Evolutionary conservation across 306 rosid species (phyloP), one percentile per base, ranked within the genome.

Genomic region (Acacia crassicarpa): DNA sequence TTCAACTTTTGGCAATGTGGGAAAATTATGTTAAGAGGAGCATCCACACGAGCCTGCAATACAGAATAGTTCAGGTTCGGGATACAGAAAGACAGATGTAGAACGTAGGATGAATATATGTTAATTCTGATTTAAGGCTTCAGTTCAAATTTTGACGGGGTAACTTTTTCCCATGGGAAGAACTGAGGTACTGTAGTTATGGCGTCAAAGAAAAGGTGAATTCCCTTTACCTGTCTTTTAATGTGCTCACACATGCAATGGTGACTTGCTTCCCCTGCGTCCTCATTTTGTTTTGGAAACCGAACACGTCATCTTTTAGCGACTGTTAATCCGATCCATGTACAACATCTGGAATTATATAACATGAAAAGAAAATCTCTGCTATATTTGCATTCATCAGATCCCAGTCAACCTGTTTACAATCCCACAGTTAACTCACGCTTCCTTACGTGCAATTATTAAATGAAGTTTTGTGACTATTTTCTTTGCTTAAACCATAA

Each of bases 51-150:
- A 82, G 76, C 78, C 63, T 19, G 72, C 72, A 15, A 77, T 66
- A 83, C 68, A 22, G 77, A 75, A 84, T 83, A 77, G 74, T 80
- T 78, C 49, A 23, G 48, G 38, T 44, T 13, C 75, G 22, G 66
- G 78, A 78, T 75, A 67, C 41, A 83, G 66, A 67, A 46, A 40
- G 58, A 38, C 66, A 80, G 83, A 44, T 65, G 76, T 80, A 74
- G 78, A 75, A 80, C 30, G 51, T 53, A 67, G 46, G 27, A 81
- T 86, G 85, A 61, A 84, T 79, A 66, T 71, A 68, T 70, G 67
- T 81, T 19, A 79, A 45, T 80, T 84, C 83, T 83, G 84, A 80
- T 85, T 85, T 81, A 72, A 83, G 87, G 84, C 81, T 82, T 83
- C 86, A 79, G 75, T 80, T 79, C 72, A 53, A 89, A 82, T 68